A percentile compares a stretch with the other conserved stretches of the same genome.
phyloP scores from a whole-genome alignment of 345 rosid species.

The Eucalyptus curtisii region DNA sequence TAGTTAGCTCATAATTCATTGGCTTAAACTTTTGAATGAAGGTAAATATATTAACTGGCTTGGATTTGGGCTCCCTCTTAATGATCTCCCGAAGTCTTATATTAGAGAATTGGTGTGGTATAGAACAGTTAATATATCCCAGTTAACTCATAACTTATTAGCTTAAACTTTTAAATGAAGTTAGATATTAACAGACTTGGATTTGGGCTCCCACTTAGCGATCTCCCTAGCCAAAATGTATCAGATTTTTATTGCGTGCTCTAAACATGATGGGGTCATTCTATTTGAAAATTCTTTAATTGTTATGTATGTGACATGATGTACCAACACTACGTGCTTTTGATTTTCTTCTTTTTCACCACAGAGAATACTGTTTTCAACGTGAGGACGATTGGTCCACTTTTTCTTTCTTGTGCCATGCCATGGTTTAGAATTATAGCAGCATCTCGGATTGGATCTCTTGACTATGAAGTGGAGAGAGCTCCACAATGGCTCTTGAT shows the following conservation, averaged over 20 bases:
- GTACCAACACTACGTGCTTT: background rate
- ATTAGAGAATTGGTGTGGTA: too few relatives aligned
- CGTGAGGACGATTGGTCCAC: background rate
- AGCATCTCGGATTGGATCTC: background rate
- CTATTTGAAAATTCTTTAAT: background rate
- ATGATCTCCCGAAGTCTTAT: too few relatives aligned
- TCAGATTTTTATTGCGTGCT: fast-evolving
- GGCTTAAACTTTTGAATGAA: fast-evolving
- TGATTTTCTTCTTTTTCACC: background rate
- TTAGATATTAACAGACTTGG: too few relatives aligned
- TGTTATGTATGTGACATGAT: background rate
- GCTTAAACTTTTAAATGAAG: too few relatives aligned
- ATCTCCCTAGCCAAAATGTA: too few relatives aligned
- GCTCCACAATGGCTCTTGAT: background rate
- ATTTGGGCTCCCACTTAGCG: fast-evolving
- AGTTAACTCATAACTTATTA: too few relatives aligned
- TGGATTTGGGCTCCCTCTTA: too few relatives aligned
- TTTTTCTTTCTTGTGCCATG: background rate
- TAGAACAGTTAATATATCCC: too few relatives aligned
- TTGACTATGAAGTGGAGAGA: background rate
- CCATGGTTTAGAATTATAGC: background rate
- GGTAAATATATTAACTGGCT: too few relatives aligned
- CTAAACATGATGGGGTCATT: background rate
- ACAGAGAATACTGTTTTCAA: background rate
- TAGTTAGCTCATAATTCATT: too few relatives aligned